phyloP scores from a whole-genome alignment of 768 basidiomycete genomes.

The Sarcomyxa edulis region DNA sequence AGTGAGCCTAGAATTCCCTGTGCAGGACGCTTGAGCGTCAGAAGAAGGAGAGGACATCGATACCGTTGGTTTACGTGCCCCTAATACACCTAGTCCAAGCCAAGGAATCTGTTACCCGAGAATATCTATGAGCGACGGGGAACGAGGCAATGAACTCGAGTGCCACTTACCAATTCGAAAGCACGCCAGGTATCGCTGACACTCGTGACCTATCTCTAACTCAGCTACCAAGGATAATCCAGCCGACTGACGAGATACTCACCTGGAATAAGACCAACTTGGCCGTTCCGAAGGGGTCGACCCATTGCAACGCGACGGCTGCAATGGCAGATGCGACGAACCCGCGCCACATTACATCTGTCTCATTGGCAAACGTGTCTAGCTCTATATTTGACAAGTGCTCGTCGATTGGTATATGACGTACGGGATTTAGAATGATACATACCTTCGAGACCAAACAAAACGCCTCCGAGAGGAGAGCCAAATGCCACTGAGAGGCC shows the following conservation, averaged over 20 bases:
- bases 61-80: constrained; percentile 31
- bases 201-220: constrained; percentile 42
- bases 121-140: constrained; percentile 1
- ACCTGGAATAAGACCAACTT: constrained; percentile 81
- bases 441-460: constrained; percentile 76
- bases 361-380: constrained; percentile 63
- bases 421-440: background rate
- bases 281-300: constrained; percentile 83
- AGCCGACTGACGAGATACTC: constrained; percentile 6
- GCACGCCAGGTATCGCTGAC: constrained; percentile 54
- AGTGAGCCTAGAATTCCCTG: constrained; percentile 65
- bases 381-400: constrained; percentile 54
- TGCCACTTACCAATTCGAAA: constrained; percentile 56
- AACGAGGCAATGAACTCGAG: background rate
- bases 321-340: constrained; percentile 89
- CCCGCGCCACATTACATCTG: constrained; percentile 80
- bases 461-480: constrained; percentile 78
- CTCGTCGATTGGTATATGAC: too few relatives aligned
- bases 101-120: constrained; percentile 53
- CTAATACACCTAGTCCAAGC: constrained; percentile 56
- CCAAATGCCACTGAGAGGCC: constrained; percentile 89
- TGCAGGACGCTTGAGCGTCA: constrained; percentile 3
- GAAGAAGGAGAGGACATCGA: background rate
- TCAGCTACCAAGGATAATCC: background rate
- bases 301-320: constrained; percentile 75